phyloP scores from a whole-genome alignment of 2,329 filamentous ascomycete species.

The Mariannaea sp. region DNA sequence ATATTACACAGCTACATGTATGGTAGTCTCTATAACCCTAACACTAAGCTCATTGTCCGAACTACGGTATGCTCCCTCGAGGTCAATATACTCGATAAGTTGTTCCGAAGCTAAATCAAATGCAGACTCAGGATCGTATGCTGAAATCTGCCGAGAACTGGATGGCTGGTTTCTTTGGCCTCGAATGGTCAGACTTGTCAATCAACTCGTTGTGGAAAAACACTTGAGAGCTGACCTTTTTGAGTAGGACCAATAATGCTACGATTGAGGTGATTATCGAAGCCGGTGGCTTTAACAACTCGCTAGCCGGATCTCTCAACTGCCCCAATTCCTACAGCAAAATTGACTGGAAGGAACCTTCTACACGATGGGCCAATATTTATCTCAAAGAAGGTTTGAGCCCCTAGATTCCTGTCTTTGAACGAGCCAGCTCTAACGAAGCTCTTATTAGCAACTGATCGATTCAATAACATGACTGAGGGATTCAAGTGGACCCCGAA shows the following conservation, averaged over 20 bases:
- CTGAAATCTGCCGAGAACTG: constrained; percentile 78
- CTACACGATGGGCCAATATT: constrained; percentile 61
- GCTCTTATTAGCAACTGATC: constrained; percentile 57
- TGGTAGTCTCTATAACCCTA: constrained; percentile 70
- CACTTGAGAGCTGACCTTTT: constrained; percentile 7
- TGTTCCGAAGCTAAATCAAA: constrained; percentile 20
- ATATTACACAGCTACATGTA: constrained; percentile 76
- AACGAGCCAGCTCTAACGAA: not conserved
- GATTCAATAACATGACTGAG: constrained; percentile 60
- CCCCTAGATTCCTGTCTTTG: not conserved
- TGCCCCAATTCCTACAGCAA: constrained; percentile 66
- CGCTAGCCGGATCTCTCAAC: constrained; percentile 67
- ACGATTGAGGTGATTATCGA: constrained; percentile 77
- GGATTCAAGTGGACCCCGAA: constrained; percentile 66
- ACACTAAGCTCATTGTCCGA: constrained; percentile 72
- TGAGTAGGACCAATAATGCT: constrained; percentile 64
- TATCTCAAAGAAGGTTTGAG: constrained; percentile 65
- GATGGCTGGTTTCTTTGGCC: constrained; percentile 77
- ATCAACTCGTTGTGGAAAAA: too few relatives aligned
- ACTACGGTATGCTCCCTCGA: constrained; percentile 59
- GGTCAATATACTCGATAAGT: not conserved
- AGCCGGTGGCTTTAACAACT: constrained; percentile 67
- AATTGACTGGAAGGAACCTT: constrained; percentile 57
- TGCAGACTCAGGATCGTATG: constrained; percentile 74
- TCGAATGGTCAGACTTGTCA: constrained; percentile 62